phyloP scores from a whole-genome alignment of 495 filamentous ascomycete species.

The Penicillium silybi region DNA sequence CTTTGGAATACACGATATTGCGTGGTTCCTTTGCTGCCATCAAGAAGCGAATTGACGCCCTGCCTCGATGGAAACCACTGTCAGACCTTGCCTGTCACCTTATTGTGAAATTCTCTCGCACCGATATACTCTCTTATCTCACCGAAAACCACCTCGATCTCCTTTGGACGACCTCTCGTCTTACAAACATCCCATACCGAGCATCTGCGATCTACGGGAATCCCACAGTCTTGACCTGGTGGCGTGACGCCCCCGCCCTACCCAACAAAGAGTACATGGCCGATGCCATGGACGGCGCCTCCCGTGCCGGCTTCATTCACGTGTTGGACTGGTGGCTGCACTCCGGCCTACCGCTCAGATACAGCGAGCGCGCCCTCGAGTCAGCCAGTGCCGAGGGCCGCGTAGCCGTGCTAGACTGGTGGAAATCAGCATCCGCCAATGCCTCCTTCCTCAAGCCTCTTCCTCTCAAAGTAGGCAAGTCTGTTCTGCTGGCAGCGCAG shows the following conservation, averaged over 20 bases:
- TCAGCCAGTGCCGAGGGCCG: constrained; percentile 79
- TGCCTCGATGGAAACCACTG: constrained; percentile 65
- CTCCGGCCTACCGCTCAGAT: constrained; percentile 74
- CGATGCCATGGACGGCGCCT: constrained; percentile 84
- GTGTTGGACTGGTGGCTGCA: constrained; percentile 90
- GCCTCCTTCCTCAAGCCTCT: constrained; percentile 33
- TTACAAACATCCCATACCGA: constrained; percentile 77
- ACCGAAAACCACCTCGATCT: constrained; percentile 71
- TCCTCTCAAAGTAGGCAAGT: constrained; percentile 72
- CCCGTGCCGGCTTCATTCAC: constrained; percentile 72
- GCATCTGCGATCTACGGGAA: constrained; percentile 84
- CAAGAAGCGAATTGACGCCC: constrained; percentile 61
- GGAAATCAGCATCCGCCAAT: constrained; percentile 59
- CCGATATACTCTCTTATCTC: constrained; percentile 74
- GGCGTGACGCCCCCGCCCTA: constrained; percentile 71
- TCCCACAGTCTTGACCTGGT: constrained; percentile 83
- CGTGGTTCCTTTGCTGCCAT: constrained; percentile 63
- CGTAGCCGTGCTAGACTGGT: constrained; percentile 85
- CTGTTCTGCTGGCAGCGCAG: constrained; percentile 75
- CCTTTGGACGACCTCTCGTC: constrained; percentile 76
- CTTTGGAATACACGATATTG: constrained; percentile 78
- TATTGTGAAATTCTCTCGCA: constrained; percentile 85
- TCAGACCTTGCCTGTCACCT: constrained; percentile 79
- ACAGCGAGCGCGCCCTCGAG: constrained; percentile 81
- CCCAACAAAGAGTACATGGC: constrained; percentile 72